Conservation (phyloP, 805 yeast species). For the Isabelozyma gotoi region DNA sequence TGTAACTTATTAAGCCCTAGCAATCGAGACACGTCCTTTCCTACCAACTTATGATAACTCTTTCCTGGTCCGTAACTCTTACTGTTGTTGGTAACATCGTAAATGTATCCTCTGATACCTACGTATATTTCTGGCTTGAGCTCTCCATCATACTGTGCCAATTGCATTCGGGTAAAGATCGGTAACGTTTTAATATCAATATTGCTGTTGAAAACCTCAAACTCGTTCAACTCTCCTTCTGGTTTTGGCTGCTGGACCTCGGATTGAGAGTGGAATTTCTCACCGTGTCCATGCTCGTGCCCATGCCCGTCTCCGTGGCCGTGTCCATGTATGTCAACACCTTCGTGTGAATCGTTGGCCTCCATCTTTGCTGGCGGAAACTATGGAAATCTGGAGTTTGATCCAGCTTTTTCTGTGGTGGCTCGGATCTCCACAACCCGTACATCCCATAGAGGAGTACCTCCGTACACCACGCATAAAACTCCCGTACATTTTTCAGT, state of each 20-base stretch:
- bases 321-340: too few relatives aligned
- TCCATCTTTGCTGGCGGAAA: not conserved
- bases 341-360: not conserved
- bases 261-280: not conserved
- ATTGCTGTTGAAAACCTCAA: slow-evolving; percentile 26
- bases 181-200: slow-evolving; percentile 32
- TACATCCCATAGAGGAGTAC: not conserved
- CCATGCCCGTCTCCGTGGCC: not conserved
- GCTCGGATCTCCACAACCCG: too few relatives aligned
- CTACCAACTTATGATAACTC: slow-evolving; percentile 70
- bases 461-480: not conserved
- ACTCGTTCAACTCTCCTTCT: slow-evolving; percentile 16
- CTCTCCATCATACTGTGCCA: slow-evolving; percentile 32
- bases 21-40: slow-evolving; percentile 75
- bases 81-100: slow-evolving; percentile 69
- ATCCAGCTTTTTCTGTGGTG: too few relatives aligned
- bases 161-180: slow-evolving; percentile 31
- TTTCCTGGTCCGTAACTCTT: slow-evolving; percentile 77
- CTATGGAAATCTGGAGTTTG: too few relatives aligned
- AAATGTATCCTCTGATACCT: slow-evolving; percentile 72
- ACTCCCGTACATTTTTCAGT: too few relatives aligned
- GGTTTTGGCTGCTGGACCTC: not conserved
- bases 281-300: not conserved
- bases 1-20: slow-evolving; percentile 59
- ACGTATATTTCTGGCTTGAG: slow-evolving; percentile 52